Base-by-base conservation (phyloP, 2,329 filamentous ascomycete species). In the Phialophora verrucosa region DNA sequence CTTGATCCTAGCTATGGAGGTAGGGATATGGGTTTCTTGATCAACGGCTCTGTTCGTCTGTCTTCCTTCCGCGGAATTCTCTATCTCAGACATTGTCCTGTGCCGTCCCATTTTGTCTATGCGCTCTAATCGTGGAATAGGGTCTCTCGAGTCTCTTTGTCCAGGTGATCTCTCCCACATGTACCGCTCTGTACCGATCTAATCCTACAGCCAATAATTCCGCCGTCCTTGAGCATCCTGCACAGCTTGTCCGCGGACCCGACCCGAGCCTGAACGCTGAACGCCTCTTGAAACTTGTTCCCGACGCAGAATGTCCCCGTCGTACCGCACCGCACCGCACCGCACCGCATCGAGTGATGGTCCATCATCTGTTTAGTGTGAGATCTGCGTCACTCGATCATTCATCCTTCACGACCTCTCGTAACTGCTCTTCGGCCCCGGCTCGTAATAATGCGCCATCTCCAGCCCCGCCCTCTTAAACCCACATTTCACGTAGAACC, bases 401-500 rank as follows among this genome's bases (percentile, higher is more conserved):
- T 55, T 38, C 6, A 25, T 35, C 31, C 20, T 51, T 57, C 44
- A 57, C 31, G 59, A 63, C 35, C 55, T 47, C n/a, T 68, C 62
- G 55, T 59, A 66, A 58, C 49, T 61, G 56, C 53, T 54, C 60
- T 68, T 65, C 5, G 67, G 61, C 1, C 44, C 53, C 3, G 56
- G 47, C 14, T 74, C 79, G 77, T 96, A 95, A 81, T 97, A 97
- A 83, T 97, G 92, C 51, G 94, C 93, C 95, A 99, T 98, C 81
- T 99, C 92, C 64, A 97, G 82, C 17, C 95, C 95, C 31, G 93
- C 94, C 69, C 92, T 85, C 80, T 92, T 90, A 80, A 96, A 98
- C 65, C 94, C 94, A 80, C 95, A 98, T 85, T 98, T 98, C 79
- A 97, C 85, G 79, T 99, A 99, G 83, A 99, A 98, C 25, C 93